Evolutionary conservation across 345 rosid genomes (phyloP), one percentile per base, ranked within the genome.

Genomic region (Durio zibethinus): DNA sequence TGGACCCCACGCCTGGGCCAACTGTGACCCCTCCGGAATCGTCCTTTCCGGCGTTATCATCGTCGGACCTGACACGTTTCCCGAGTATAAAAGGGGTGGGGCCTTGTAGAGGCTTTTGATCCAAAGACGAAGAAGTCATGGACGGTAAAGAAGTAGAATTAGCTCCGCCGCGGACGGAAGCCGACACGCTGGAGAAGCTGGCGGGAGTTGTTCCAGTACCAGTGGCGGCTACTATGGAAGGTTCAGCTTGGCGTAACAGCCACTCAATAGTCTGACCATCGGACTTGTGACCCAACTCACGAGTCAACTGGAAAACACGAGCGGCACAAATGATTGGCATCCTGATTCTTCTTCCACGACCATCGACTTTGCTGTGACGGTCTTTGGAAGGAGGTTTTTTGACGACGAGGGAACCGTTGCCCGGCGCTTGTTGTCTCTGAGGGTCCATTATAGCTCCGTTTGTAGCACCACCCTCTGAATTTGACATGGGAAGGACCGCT

Each of bases 261-360:
- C 99, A 97, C 79, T 97, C 98, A 35, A 97, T 94, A 15, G 99
- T 97, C 84, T 97, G 98, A 21, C 99, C 99, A 50, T 97, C 98
- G 2, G 99, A 97, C 83, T 97, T 97, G 73, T 94, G 99, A 15
- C 99, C 99, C 16, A 97, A 86, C 89, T 97, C 99, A 8, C 98
- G 92, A 0, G 99, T 96, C 70, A 96, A 77, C 85, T 96, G 99
- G 75, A 96, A 96, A 38, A 97, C 99, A 12, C 99, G 90, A n/a
- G 99, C 99, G 47, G 98, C 99, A 69, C 98, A 97, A n/a, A 94
- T 97, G 80, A 97, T 94, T 1, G 99, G 99, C 99, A 97, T 97
- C 64, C 99, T 93, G 53, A 97, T 97, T 75, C 98, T 87, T 61
- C 99, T 79, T 0, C 99, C 99, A 9, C 98, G 93, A 16, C 99